Evolutionary conservation across 2,329 filamentous ascomycete species (phyloP).

Genomic region (Metarhizium sp.): DNA sequence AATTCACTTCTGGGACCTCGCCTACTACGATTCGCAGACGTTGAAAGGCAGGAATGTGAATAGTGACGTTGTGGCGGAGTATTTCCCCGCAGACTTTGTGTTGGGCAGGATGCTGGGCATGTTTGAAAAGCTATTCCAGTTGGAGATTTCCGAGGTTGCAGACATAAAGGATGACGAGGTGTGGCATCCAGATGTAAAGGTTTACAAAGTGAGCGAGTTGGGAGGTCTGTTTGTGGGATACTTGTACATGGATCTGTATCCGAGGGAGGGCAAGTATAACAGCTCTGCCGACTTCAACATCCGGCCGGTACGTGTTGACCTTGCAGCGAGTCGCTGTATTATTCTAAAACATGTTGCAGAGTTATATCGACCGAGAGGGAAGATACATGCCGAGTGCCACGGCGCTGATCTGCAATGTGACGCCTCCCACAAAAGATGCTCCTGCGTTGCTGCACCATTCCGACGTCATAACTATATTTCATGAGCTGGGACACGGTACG

Average conservation of each 20-base stretch:
- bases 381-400: background rate
- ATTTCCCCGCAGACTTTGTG: slow-evolving; percentile 1
- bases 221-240: background rate
- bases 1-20: too few relatives aligned
- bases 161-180: slow-evolving; percentile 1
- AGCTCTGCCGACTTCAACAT: slow-evolving; percentile 3
- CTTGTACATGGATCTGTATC: slow-evolving; percentile 2
- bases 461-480: slow-evolving; percentile 3
- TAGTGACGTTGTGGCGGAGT: slow-evolving; percentile 3
- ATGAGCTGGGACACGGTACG: slow-evolving; percentile 19
- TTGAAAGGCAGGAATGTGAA: background rate
- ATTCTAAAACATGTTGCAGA: background rate
- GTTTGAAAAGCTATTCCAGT: slow-evolving; percentile 1
- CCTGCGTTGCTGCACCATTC: slow-evolving; percentile 2
- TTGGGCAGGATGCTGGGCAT: slow-evolving; percentile 1
- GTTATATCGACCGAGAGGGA: slow-evolving; percentile 1
- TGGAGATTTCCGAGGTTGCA: background rate
- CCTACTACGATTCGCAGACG: background rate
- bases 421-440: background rate
- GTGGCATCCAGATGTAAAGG: slow-evolving; percentile 4
- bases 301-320: background rate
- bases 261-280: slow-evolving; percentile 3
- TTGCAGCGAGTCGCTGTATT: background rate
- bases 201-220: background rate
- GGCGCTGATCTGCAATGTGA: slow-evolving; percentile 1